Base-by-base conservation (phyloP, 352 stramenopile species). In the Globisporangium heterothallicum region DNA sequence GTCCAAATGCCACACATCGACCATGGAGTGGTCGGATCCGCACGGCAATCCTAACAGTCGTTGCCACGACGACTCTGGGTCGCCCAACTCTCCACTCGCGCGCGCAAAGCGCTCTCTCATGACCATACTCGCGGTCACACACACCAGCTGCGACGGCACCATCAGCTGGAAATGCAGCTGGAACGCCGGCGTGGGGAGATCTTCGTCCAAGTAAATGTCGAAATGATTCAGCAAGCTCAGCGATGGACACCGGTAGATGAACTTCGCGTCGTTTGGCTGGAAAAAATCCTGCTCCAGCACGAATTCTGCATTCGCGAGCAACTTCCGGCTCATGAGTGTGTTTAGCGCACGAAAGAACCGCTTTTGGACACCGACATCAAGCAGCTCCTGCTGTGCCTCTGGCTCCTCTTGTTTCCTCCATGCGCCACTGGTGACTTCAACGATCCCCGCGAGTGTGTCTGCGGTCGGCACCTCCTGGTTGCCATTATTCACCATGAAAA, bases 1-100 rank as follows among this genome's bases (percentile, higher is more conserved):
- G 16, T 84, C 74, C 2, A 66, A 9, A 53, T 92, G 80, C 80
- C 80, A 92, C 1, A 92, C 80, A 35, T 92, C 80, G 26, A 92
- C 60, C 61, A 92, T 68, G 0, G 76, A 74, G 40, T 84, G 74
- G 38, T 92, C 73, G 1, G 64, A 56, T 1, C 59, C 44, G n/a
- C 64, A 46, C 10, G 80, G 80, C 7, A 92, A 63, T 2, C 74
- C 76, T 14, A 92, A 59, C 34, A 88, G 56, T 10, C 70, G 69
- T 32, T 82, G 70, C 78, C 78, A 92, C 0, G 76, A 74, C 22
- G 58, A 66, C 8, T 68, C 45, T 18, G 62, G 30, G 45, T 78
- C 63, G 2, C 74, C 70, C 22, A 81, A 51, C 44, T 84, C 75
- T 12, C 21, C 42, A 13, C 30, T 10, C n/a, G 27, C n/a, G 21